Evolutionary conservation across 1,284 basidiomycete genomes (phyloP), one percentile per base, ranked within the genome.

Genomic region (Inonotus obliquus): DNA sequence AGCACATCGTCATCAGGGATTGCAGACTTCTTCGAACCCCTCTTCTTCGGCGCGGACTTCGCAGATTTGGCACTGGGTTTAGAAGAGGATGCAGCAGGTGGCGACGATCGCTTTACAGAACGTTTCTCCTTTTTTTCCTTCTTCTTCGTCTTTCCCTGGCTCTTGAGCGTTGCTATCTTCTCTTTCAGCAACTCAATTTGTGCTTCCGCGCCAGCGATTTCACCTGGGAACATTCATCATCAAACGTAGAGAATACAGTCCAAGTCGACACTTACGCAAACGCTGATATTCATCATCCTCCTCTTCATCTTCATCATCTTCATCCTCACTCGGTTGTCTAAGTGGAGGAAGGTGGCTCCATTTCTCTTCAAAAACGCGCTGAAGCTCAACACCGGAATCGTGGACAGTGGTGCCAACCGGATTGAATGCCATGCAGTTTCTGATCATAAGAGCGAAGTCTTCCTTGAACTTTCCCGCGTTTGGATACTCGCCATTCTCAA

Each of bases 351-450:
- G 75, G 54, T 77, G 78, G 70, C 83, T 83, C 92, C 92, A 96
- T 75, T 96, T 97, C 67, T 94, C 91, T 61, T 96, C 88, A 76
- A 98, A 99, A 25, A 95, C 74, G 41, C 84, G 82, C 71, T 95
- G 86, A 23, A 98, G 77, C 59, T 92, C 85, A 54, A 85, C 81
- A 7, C 93, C 95, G 21, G 92, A 89, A 60, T 86, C 81, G 70
- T 94, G 87, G 57, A 99, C 96, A 39, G 87, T 84, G 21, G 94
- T 92, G 35, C 89, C 92, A 6, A 86, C 80, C 5, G 94, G 94
- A 69, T 99, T 99, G 81, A 96, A 99, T 1, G 82, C 79, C 72
- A 90, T 89, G 72, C 96, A 98, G 73, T 99, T 99, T 62, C 86
- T 82, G 69, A 98, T 89, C 86, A 99, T 93, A 65, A 96, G 80